Evolutionary conservation across 495 filamentous ascomycete species (phyloP).

Genomic region (Penicillium simplicissimum): DNA sequence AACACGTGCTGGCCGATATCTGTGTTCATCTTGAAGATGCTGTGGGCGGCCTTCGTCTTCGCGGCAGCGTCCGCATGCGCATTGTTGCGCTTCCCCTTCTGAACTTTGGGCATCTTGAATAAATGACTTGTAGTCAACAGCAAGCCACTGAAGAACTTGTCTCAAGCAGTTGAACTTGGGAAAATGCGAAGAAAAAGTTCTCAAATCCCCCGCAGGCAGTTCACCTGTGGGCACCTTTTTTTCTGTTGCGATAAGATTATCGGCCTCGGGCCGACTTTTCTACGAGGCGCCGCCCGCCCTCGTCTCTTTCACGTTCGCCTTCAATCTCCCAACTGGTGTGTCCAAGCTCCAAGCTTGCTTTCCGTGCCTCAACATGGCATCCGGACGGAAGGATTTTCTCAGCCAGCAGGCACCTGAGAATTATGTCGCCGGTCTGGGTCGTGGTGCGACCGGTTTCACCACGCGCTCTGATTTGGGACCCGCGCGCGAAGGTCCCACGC

Average conservation of each 20-base stretch:
- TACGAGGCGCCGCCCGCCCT: slow-evolving; percentile 20
- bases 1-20: slow-evolving; percentile 90
- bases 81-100: slow-evolving; percentile 60
- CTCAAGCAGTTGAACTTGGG: too few relatives aligned
- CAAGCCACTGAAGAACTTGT: neutral
- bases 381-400: slow-evolving; percentile 84
- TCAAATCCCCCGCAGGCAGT: neutral
- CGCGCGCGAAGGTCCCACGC: slow-evolving; percentile 92
- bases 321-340: neutral
- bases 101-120: slow-evolving; percentile 36
- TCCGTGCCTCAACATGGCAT: slow-evolving; percentile 56
- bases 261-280: slow-evolving; percentile 36
- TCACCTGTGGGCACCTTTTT: slow-evolving; percentile 28
- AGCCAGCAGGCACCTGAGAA: slow-evolving; percentile 92
- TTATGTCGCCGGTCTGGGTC: slow-evolving; percentile 96
- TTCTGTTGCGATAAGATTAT: slow-evolving; percentile 43
- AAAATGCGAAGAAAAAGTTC: neutral
- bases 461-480: slow-evolving; percentile 96
- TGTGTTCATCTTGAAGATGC: slow-evolving; percentile 86
- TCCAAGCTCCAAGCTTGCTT: slow-evolving; percentile 8
- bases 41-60: slow-evolving; percentile 62
- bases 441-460: slow-evolving; percentile 97
- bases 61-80: slow-evolving; percentile 46
- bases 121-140: neutral
- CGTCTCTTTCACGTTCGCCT: slow-evolving; percentile 7